Base-by-base conservation (phyloP, 2,329 filamentous ascomycete species). In the Scedosporium dehoogii region DNA sequence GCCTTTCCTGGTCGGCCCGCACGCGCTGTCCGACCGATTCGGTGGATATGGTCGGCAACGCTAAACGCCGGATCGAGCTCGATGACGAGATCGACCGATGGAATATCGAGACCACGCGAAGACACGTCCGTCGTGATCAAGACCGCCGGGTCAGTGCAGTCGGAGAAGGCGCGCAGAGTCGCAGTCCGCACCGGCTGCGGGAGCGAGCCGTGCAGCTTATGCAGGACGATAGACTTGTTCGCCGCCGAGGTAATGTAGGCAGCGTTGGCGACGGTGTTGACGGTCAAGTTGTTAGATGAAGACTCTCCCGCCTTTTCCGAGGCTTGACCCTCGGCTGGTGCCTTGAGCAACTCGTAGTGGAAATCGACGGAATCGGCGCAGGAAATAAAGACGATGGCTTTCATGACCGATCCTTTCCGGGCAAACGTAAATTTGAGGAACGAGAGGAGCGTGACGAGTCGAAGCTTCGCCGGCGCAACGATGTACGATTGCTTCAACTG, bases 351-450 rank as follows among this genome's bases (percentile, higher is more conserved):
- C 64, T 96, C 89, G 72, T 92, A 97, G 73, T 97, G 93, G 69
- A 97, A 99, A 72, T 99, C 92, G 64, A 97, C 94, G 1, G 91
- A 94, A 73, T 99, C 94, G 21, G 94, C 92, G 70, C 94, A 99
- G 10, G 93, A 96, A 58, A 99, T 90, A 76, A 99, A 99, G 42
- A 99, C 82, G 64, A 99, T 97, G 23, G 89, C 90, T 74, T 99
- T 97, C 90, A 96, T 97, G 18, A 96, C 90, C 1, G 91, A 91
- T 0, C 92, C 93, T 73, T 89, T 90, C 18, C 92, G 84, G 63
- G 91, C 87, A 73, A 99, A 97, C 0, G 92, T 87, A 18, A 91
- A 87, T 72, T 93, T 96, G 63, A 99, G 79, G 38, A 92, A 84
- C 0, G 91, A 88, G 27, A 92, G 86, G 21, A 99, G 81, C 0